These are phyloP conservation scores for Fusarium pseudonygamai DNA, from an alignment of 2,329 filamentous ascomycete genomes.

Conservation along the genomic window DNA sequence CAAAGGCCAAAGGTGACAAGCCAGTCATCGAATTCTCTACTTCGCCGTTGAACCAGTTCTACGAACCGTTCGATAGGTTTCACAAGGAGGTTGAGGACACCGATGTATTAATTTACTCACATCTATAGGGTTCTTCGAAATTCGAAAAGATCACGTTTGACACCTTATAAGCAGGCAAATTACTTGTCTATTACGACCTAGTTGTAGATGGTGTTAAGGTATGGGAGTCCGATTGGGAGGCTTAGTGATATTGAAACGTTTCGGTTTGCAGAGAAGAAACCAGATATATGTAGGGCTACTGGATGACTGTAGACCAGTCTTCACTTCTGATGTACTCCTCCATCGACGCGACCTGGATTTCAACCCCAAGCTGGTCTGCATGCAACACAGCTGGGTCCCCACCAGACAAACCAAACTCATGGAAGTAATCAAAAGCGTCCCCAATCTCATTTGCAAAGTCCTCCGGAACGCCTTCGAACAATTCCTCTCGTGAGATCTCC, in stretches of 20 bases:
- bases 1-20: neutral
- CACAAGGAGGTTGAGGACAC: neutral
- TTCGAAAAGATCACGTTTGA: neutral
- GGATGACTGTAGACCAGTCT: neutral
- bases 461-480: neutral
- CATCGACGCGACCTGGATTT: neutral
- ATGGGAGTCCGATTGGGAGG: neutral
- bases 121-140: neutral
- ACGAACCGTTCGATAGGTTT: neutral
- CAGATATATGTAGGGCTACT: fast-evolving
- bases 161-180: fast-evolving
- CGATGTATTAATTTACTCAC: neutral
- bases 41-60: neutral
- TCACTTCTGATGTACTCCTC: neutral
- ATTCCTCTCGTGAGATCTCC: neutral
- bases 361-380: neutral
- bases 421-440: neutral
- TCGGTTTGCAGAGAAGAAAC: fast-evolving
- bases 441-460: neutral
- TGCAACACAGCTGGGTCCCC: neutral
- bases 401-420: neutral
- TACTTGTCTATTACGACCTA: neutral
- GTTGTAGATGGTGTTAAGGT: neutral
- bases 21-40: neutral
- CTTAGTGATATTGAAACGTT: fast-evolving